Percentiles rank a stretch among this genome's conserved stretches.
phyloP scores from a whole-genome alignment of 305 asterid species.

The Solanum aculeatissimum region DNA sequence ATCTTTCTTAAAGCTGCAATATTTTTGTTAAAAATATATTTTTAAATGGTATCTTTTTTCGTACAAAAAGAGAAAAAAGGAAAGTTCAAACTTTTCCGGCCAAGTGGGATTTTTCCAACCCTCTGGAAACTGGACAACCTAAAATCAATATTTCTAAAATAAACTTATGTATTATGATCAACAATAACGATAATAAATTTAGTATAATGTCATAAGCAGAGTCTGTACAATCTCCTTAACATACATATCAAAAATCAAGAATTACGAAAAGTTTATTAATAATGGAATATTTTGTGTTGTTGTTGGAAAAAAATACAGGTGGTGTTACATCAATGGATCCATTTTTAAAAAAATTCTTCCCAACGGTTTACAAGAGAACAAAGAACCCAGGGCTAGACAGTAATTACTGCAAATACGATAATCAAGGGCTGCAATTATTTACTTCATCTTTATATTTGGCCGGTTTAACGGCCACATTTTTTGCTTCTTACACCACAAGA shows the following conservation, averaged over 20 bases:
- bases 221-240: too few species aligned
- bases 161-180: background rate
- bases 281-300: background rate
- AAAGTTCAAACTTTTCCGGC: background rate
- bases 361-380: slow-evolving; percentile 40
- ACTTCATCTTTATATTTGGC: slow-evolving; percentile 85
- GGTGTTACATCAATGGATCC: slow-evolving; percentile 76
- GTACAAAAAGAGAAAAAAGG: background rate
- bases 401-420: slow-evolving; percentile 87
- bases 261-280: too few species aligned
- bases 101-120: background rate
- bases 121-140: background rate
- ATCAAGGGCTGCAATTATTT: slow-evolving; percentile 76
- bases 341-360: slow-evolving; percentile 73
- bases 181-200: too few species aligned
- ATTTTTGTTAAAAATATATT: background rate
- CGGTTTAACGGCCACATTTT: slow-evolving; percentile 72
- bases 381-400: slow-evolving; percentile 22
- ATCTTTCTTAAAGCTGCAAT: background rate
- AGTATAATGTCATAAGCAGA: too few species aligned
- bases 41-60: background rate
- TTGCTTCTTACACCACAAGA: slow-evolving; percentile 90
- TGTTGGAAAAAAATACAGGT: slow-evolving; percentile 32
- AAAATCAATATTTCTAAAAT: background rate
- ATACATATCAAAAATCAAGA: too few species aligned